Base-by-base conservation (phyloP, 2,329 filamentous ascomycete genomes). In the Beauveria sp. region DNA sequence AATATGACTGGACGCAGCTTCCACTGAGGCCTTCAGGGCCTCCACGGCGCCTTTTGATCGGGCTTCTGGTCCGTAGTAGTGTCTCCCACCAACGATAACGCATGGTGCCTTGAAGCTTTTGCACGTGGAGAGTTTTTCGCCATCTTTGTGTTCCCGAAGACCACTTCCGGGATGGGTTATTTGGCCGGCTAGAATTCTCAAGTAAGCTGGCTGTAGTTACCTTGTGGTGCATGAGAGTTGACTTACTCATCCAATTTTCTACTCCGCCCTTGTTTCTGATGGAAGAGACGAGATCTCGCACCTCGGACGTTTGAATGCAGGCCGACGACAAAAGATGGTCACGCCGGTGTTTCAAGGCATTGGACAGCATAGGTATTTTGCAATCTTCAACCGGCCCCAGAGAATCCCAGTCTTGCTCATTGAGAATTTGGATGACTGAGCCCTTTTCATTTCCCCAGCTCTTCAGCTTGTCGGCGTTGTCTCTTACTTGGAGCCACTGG, bases 201-300 rank as follows among this genome's bases (percentile, higher is more conserved):
- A 70, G 61, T 54, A 3, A 52, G 31, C 28, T 42, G 5, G 16
- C 9, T 48, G 22, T 14, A 16, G 6, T 48, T 16, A 3, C n/a
- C 12, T 46, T 49, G 24, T 14, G 38, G 4, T 18, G 14, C 4
- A 52, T 16, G 20, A 3, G 24, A 31, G 16, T 42, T 28, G n/a
- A 64, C 72, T 65, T 66, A 76, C 75, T 69, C 43, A 77, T 68
- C 75, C 75, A 77, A 59, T 74, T 73, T 40, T 76, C 68, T 3
- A 75, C 62, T 3, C 57, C 57, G 18, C 62, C 67, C 12, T 70
- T 63, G 3, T 63, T 66, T 7, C 63, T 60, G 40, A 67, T 70
- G 9, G 71, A 72, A 28, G 67, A 61, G 52, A 67, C 55, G 3
- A 75, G 62, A 40, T 71, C 71, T 63, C 67, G 7, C 67, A 70